Percentiles rank a stretch among this genome's conserved stretches.
Conservation (phyloP, 257 asterid species). For the Penstemon davidsonii region DNA sequence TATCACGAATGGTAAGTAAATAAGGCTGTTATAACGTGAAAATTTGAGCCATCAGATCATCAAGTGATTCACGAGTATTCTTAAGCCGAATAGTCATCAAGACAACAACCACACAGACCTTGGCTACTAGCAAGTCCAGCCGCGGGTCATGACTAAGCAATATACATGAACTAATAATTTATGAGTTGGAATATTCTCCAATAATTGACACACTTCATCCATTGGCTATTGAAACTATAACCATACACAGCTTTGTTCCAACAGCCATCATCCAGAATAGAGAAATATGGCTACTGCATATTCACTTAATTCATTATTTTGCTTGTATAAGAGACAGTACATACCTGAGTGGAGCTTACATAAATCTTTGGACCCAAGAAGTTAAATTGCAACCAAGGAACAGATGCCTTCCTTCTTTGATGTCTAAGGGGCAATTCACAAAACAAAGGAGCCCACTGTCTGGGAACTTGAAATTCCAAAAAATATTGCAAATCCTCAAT, state of each 20-base stretch:
- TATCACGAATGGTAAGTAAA: neutral
- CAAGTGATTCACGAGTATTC: neutral
- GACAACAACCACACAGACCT: neutral
- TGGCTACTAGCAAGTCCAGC: conserved; percentile 1
- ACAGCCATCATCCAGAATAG: conserved; percentile 14
- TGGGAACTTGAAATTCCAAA: conserved; percentile 95
- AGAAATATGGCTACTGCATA: conserved; percentile 11
- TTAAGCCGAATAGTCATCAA: neutral
- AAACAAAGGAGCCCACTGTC: conserved; percentile 95
- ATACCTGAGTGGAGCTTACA: conserved; percentile 82
- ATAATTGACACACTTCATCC: neutral
- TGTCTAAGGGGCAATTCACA: conserved; percentile 92
- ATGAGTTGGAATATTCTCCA: neutral
- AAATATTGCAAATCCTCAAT: conserved; percentile 86
- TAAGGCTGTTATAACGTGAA: neutral
- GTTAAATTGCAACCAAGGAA: conserved; percentile 77
- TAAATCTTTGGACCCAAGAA: conserved; percentile 75
- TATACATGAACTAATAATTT: neutral
- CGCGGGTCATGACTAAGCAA: neutral
- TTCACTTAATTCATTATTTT: conserved; percentile 2
- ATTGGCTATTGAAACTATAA: neutral
- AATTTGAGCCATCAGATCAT: neutral
- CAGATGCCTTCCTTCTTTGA: conserved; percentile 73
- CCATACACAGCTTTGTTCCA: neutral
- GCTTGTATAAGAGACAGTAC: conserved; percentile 16